A percentile compares a stretch with the other conserved stretches of the same genome.
Evolutionary conservation across 169 alveolate species (phyloP).

Genomic region (Plasmodium knowlesi): DNA sequence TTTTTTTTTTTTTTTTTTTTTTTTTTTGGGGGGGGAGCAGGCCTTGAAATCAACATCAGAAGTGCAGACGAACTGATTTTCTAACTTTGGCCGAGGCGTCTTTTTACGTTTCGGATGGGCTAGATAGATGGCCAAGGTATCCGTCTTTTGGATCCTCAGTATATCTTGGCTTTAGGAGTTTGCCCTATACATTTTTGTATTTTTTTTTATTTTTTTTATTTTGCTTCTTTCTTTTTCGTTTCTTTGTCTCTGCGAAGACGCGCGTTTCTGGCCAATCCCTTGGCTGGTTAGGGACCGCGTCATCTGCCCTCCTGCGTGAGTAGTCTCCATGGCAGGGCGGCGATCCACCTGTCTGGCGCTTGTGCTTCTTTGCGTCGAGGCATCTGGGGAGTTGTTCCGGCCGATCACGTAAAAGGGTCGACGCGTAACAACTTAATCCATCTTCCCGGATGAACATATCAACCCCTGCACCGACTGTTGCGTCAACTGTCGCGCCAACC

Average conservation of each 20-base stretch:
- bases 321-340: background rate
- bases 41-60: conserved; percentile 63
- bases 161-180: background rate
- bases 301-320: background rate
- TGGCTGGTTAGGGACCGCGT: background rate
- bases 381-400: background rate
- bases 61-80: conserved; percentile 62
- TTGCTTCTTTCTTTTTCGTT: background rate
- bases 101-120: background rate
- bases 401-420: background rate
- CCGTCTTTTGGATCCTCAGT: background rate
- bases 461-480: background rate
- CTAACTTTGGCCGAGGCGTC: background rate
- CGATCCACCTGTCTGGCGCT: background rate
- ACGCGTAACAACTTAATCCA: background rate
- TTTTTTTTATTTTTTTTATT: background rate
- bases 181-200: background rate
- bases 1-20: background rate
- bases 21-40: background rate
- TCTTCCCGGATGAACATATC: background rate
- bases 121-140: background rate
- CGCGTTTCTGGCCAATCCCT: background rate
- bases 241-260: background rate
- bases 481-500: too few species aligned
- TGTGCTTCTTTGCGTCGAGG: background rate